Evolutionary conservation across 768 basidiomycete species (phyloP), one percentile per base, ranked within the genome.

Genomic region (Boletus edulis): DNA sequence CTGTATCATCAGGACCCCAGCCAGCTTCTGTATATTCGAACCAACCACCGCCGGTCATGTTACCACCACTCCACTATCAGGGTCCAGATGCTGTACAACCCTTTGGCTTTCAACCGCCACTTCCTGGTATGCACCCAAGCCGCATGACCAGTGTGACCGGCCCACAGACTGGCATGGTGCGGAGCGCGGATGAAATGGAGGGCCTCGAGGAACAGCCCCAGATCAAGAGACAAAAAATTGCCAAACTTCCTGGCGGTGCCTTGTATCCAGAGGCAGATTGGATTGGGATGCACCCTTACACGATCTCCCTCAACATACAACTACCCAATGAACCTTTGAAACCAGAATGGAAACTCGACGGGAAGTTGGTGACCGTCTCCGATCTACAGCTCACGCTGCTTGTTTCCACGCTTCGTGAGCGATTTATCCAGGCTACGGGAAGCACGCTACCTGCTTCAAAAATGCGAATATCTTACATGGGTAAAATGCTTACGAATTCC

Each of bases 281-380:
- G 94, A 84, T 93, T 61, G 78, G 78, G 45, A 86, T 93, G 82
- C 93, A 98, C 69, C 91, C 94, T 32, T 88, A 95, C 62, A 89
- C 96, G 13, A 91, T 98, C 64, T 86, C 87, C 24, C 79, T 99
- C 44, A 78, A 80, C 34, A 78, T 98, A 4, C 92, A 95, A 67
- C 77, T 99, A 59, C 94, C 96, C 2, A 79, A 75, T 50, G 86
- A 94, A 62, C 74, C 87, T 1, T 83, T 86, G 34, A 94, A 91
- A 68, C 87, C 94, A 0, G 95, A 96, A 71, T 96, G 91, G 91
- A 94, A 96, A 65, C 76, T 97, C 51, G 85, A 96, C 64, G 95
- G 94, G 0, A 79, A 78, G 49, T 74, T 84, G 39, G 83, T 94
- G 55, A 84, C 84, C 11, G 79, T 99, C 54, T 80, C 84, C 1